phyloP scores from a whole-genome alignment of 257 asterid species.

The Nyctanthes arbortristis region DNA sequence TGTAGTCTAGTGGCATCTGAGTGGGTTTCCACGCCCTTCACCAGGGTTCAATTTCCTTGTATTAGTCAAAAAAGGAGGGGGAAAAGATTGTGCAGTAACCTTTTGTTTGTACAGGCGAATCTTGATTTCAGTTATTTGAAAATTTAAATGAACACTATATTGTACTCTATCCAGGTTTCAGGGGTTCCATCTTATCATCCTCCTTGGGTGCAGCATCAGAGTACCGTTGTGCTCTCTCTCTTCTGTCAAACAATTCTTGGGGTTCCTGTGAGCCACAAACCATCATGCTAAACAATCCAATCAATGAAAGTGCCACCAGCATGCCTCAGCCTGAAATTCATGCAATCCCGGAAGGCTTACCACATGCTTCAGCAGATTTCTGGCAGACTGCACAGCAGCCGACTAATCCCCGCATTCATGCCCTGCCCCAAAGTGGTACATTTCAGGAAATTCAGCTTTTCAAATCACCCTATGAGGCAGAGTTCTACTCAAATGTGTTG shows the following conservation, averaged over 20 bases:
- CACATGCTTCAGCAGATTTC: conserved; percentile 50
- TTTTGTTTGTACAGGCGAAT: background rate
- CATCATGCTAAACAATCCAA: conserved; percentile 37
- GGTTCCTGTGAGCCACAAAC: conserved; percentile 55
- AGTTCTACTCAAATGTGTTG: conserved; percentile 43
- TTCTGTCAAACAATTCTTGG: conserved; percentile 87
- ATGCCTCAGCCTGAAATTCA: conserved; percentile 35
- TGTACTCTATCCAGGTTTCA: conserved; percentile 39
- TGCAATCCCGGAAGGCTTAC: conserved; percentile 50
- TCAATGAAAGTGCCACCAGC: conserved; percentile 35
- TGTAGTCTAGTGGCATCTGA: too few relatives aligned
- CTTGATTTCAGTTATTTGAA: background rate
- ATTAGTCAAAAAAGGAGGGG: too few relatives aligned
- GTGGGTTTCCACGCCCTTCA: too few relatives aligned
- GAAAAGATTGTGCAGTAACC: background rate
- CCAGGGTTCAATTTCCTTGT: too few relatives aligned
- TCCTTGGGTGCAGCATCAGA: conserved; percentile 51
- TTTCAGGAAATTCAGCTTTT: conserved; percentile 46
- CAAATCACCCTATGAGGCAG: conserved; percentile 46
- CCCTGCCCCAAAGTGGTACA: conserved; percentile 32
- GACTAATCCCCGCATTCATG: conserved; percentile 28
- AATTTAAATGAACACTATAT: background rate
- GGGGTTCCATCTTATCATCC: conserved; percentile 49
- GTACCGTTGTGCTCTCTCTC: conserved; percentile 91
- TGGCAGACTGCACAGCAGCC: conserved; percentile 51